Conservation (phyloP, 1,284 basidiomycete genomes). For the Jaminaea rosea region DNA sequence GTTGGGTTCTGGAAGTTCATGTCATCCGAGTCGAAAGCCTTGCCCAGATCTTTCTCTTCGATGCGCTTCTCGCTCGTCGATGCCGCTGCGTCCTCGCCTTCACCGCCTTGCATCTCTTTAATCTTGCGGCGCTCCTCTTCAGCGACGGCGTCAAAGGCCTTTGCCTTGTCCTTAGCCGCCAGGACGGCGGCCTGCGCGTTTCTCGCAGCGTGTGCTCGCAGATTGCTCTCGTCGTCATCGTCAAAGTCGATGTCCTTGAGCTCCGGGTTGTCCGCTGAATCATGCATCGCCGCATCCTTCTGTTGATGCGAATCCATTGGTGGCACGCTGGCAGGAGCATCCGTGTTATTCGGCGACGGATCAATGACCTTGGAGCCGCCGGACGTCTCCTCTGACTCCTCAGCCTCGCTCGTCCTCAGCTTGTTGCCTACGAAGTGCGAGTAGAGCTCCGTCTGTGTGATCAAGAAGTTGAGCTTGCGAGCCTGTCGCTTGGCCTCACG, state of each 20-base stretch:
- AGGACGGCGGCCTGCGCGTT: conserved; percentile 85
- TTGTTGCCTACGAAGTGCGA: conserved; percentile 99
- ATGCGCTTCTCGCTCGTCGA: no score
- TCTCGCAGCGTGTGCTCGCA: conserved; percentile 74
- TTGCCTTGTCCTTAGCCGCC: conserved; percentile 69
- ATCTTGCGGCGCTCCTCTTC: conserved; percentile 58
- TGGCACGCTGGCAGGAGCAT: conserved; percentile 36
- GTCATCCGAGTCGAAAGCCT: conserved; percentile 61
- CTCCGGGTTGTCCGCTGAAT: conserved; percentile 19
- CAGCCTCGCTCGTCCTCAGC: conserved; percentile 86
- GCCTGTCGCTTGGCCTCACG: conserved; percentile 90
- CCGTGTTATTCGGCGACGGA: conserved; percentile 9
- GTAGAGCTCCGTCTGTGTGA: conserved; percentile 97
- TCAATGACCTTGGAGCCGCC: conserved; percentile 35
- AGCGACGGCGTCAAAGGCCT: conserved; percentile 73
- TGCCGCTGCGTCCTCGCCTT: conserved; percentile 17
- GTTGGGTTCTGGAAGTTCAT: conserved; percentile 99
- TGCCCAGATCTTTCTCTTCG: conserved; percentile 36
- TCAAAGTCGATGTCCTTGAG: conserved; percentile 86
- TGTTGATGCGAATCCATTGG: conserved; percentile 59
- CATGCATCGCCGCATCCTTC: conserved; percentile 45
- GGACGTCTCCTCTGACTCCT: conserved; percentile 60
- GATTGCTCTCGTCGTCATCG: conserved; percentile 83
- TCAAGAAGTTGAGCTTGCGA: conserved; percentile 94
- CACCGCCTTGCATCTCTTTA: conserved; percentile 63